phyloP scores from a whole-genome alignment of 805 yeast species.

The Blastobotrys muscicola region DNA sequence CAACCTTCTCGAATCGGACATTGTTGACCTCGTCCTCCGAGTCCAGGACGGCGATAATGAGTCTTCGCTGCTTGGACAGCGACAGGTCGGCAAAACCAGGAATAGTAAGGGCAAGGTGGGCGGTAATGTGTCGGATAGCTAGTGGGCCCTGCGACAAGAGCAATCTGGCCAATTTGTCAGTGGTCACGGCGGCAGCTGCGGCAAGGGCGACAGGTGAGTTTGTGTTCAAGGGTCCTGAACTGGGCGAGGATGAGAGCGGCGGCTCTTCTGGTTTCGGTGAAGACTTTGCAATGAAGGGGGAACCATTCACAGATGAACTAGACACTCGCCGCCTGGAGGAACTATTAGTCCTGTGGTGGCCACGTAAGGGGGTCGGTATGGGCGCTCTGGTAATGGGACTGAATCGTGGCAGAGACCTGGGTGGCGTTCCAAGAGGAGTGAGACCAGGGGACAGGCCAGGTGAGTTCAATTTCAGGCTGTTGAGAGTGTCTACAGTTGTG shows the following conservation, averaged over 20 bases:
- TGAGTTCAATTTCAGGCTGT: no score
- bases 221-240: slow-evolving; percentile 35
- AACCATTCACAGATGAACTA: no score
- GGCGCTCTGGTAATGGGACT: no score
- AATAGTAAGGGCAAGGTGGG: slow-evolving; percentile 63
- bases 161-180: slow-evolving; percentile 62
- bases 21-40: slow-evolving; percentile 50
- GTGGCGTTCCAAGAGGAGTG: no score
- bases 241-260: neutral
- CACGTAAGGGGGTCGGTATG: no score
- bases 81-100: slow-evolving; percentile 73
- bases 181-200: slow-evolving; percentile 78
- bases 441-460: no score
- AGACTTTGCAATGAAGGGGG: no score
- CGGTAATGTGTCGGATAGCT: slow-evolving; percentile 83
- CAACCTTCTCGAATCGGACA: slow-evolving; percentile 69
- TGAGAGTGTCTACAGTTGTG: neutral
- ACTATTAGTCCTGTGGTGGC: no score
- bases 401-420: no score
- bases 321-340: no score
- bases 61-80: slow-evolving; percentile 77
- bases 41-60: slow-evolving; percentile 84
- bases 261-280: no score
- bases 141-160: slow-evolving; percentile 71
- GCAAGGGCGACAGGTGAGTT: slow-evolving; percentile 83